Conservation (phyloP, 1,284 basidiomycete species). For the Gymnopus androsaceus region DNA sequence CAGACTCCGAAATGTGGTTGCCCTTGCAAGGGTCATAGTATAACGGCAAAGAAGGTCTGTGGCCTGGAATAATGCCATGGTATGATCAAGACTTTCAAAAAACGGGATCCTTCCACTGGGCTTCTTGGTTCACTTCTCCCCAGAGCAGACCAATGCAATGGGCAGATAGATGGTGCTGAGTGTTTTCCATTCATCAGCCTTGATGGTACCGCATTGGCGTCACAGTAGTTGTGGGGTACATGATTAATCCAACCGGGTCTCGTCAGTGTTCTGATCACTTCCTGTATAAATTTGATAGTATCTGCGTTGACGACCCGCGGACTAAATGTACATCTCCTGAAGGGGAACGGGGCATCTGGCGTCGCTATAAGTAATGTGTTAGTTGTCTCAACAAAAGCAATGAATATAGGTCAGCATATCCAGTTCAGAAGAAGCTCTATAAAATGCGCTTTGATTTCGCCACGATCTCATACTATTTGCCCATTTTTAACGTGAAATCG, state of each 20-base stretch:
- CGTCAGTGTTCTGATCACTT: constrained; percentile 26
- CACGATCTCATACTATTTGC: too few species aligned
- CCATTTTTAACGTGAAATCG: too few species aligned
- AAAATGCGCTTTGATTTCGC: constrained; percentile 11
- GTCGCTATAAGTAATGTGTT: too few species aligned
- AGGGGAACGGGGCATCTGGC: too few species aligned
- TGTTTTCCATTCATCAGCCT: too few species aligned
- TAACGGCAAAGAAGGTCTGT: constrained; percentile 17
- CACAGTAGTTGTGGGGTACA: constrained; percentile 34
- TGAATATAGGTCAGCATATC: too few species aligned
- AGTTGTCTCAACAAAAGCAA: too few species aligned
- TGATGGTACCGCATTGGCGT: constrained; percentile 32
- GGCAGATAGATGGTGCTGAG: too few species aligned
- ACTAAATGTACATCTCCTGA: too few species aligned
- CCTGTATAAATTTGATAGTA: constrained; percentile 20
- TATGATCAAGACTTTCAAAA: not conserved
- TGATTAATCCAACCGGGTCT: constrained; percentile 33
- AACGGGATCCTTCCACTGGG: not conserved
- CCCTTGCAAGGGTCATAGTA: constrained; percentile 14
- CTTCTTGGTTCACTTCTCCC: not conserved
- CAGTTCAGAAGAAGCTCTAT: too few species aligned
- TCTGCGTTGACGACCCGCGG: not conserved
- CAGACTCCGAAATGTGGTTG: constrained; percentile 18
- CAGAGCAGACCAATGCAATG: constrained; percentile 20
- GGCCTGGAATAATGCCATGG: constrained; percentile 30